Conservation (phyloP, 1,284 basidiomycete genomes). For the Cutaneotrichosporon cavernicola region DNA sequence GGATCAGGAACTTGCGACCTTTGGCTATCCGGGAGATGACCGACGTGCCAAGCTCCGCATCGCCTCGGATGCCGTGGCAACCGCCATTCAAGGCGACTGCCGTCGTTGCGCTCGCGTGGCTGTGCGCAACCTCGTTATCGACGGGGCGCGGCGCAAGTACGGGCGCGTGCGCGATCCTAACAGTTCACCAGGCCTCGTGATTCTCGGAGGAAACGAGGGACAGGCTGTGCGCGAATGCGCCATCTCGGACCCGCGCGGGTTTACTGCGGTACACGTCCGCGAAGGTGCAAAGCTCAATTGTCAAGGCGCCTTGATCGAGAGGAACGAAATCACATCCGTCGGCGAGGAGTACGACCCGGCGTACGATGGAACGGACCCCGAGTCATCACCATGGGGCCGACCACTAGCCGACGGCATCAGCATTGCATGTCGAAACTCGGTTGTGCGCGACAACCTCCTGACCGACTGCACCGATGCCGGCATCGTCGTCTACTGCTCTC, state of each 20-base stretch:
- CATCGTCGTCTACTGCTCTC: constrained; percentile 55
- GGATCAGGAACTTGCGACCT: constrained; percentile 56
- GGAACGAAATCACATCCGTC: constrained; percentile 52
- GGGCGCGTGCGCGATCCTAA: constrained; percentile 38
- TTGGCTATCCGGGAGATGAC: constrained; percentile 53
- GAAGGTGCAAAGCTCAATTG: constrained; percentile 53
- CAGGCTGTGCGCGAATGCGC: constrained; percentile 43
- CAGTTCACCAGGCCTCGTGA: constrained; percentile 41
- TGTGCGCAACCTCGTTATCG: constrained; percentile 48
- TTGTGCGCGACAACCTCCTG: constrained; percentile 49
- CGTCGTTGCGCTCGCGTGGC: constrained; percentile 51
- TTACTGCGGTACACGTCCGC: constrained; percentile 52
- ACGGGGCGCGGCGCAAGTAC: constrained; percentile 45
- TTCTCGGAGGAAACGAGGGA: constrained; percentile 53
- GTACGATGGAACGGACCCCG: constrained; percentile 52
- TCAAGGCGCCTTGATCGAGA: constrained; percentile 45
- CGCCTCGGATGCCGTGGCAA: constrained; percentile 38
- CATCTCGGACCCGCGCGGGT: constrained; percentile 50
- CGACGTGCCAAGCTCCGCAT: constrained; percentile 52
- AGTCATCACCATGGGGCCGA: constrained; percentile 47
- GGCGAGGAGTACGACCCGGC: constrained; percentile 52
- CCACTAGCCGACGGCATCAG: constrained; percentile 52
- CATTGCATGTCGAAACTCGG: constrained; percentile 49
- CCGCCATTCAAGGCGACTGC: constrained; percentile 53
- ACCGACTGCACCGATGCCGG: constrained; percentile 52